Base-by-base conservation (phyloP, 495 filamentous ascomycete genomes). In the Neurospora intermedia region DNA sequence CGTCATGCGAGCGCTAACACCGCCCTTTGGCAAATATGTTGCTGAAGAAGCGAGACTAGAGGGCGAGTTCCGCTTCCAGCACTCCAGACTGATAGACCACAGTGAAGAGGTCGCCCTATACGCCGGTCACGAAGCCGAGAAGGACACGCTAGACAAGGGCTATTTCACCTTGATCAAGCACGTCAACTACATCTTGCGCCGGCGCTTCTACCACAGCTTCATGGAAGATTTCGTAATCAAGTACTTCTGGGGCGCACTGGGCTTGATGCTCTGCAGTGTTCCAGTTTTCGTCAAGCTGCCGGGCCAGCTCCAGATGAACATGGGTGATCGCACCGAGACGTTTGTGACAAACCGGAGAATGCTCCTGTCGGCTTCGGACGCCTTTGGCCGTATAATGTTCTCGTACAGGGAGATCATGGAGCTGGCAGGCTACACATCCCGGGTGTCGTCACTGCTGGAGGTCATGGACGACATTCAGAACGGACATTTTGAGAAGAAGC, bases 201-300 rank as follows among this genome's bases (percentile, higher is more conserved):
- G 93, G 73, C 87, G 96, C 39, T 90, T 99, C 76, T 98, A 97
- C 79, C 94, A 99, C 78, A 94, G 94, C 15, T 90, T 99, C 74
- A 98, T 98, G 96, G 96, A 99, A 79, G 96, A 99, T 80, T 99
- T 97, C 83, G 92, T 98, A 16, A 95, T 98, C 77, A 99, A 99
- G 83, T 99, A 99, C 78, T 96, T 97, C 84, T 99, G 96, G 96
- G 96, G 96, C 70, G 96, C 96, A 6, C 76, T 99, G 69, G 96
- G 96, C 7, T 87, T 98, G 76, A 82, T 96, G 74, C 90, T 99
- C n/a, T 98, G 96, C 84, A 95, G 94, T 78, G 89, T 97, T 4
- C 96, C 96, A 2, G 95, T 98, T 1, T 99, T 99, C 81, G 92
- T 98, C 85, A 94, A 92, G 83, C 85, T 98, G 4, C 95, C 96